These are phyloP conservation scores for Didymella arachidicola DNA, from an alignment of 2,329 filamentous ascomycete genomes.

Conservation along the genomic window DNA sequence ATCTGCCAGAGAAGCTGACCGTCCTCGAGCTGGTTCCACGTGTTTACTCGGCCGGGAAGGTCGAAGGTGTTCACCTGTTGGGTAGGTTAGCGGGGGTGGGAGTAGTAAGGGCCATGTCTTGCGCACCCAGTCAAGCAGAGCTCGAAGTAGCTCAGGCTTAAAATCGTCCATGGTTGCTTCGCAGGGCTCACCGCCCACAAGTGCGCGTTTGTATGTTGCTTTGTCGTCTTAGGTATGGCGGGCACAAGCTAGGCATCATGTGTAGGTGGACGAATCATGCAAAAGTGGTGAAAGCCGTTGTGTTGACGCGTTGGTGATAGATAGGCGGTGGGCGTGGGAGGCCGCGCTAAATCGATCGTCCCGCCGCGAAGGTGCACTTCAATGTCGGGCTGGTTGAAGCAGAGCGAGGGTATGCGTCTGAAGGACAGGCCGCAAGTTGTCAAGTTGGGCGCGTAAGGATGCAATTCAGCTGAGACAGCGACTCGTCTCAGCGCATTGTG, in stretches of 20 bases:
- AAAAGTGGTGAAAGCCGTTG: conserved; percentile 18
- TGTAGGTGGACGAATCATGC: conserved; percentile 27
- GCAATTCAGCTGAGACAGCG: conserved; percentile 12
- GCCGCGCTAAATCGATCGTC: conserved; percentile 28
- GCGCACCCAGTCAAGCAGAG: conserved; percentile 51
- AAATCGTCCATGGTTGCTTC: conserved; percentile 48
- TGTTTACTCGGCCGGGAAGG: conserved; percentile 45
- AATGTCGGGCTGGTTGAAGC: conserved; percentile 7
- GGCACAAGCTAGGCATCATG: conserved; percentile 43
- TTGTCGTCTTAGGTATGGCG: conserved; percentile 23
- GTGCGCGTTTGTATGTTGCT: conserved; percentile 23
- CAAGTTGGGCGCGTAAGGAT: conserved; percentile 12
- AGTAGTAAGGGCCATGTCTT: background rate
- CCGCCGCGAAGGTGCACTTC: conserved; percentile 24
- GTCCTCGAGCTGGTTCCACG: conserved; percentile 56
- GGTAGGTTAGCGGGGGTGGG: conserved; percentile 13
- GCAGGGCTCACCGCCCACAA: conserved; percentile 31
- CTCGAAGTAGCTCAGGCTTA: conserved; percentile 51
- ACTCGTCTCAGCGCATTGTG: conserved; percentile 7
- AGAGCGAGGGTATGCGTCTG: conserved; percentile 6
- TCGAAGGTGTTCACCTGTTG: conserved; percentile 56
- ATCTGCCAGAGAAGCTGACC: conserved; percentile 59
- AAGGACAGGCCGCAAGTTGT: background rate
- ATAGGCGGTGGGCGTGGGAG: conserved; percentile 19
- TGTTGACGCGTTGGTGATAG: conserved; percentile 38